Evolutionary conservation across 1,284 basidiomycete genomes (phyloP).

Genomic region (Serendipita sp.): DNA sequence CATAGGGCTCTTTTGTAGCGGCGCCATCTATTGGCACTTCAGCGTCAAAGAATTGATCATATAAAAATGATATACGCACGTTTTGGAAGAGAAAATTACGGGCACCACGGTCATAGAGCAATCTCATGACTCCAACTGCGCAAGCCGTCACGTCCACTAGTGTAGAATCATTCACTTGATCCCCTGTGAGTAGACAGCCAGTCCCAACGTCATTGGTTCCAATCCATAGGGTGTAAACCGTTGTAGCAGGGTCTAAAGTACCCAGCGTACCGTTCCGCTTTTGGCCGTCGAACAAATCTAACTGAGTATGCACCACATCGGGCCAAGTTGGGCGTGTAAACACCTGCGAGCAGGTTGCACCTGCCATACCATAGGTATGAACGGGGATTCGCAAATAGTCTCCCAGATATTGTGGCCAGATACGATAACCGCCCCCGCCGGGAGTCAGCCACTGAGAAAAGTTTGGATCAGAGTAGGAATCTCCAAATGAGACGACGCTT

Average conservation of each 20-base stretch:
- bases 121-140: constrained; percentile 27
- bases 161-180: constrained; percentile 24
- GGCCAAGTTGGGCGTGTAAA: constrained; percentile 27
- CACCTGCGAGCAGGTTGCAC: constrained; percentile 31
- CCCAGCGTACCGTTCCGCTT: constrained; percentile 18
- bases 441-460: too few relatives aligned
- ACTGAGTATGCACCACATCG: constrained; percentile 26
- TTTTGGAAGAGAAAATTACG: constrained; percentile 37
- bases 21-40: constrained; percentile 21
- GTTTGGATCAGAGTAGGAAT: background rate
- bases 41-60: background rate
- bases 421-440: background rate
- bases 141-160: constrained; percentile 30
- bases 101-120: constrained; percentile 28
- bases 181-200: constrained; percentile 26
- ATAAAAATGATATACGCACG: constrained; percentile 20
- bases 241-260: constrained; percentile 22
- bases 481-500: background rate
- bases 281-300: constrained; percentile 25
- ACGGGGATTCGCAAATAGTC: background rate
- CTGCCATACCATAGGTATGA: constrained; percentile 25
- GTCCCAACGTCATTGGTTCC: constrained; percentile 29
- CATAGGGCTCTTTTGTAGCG: constrained; percentile 21
- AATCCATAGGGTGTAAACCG: constrained; percentile 36
- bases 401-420: background rate